Base-by-base conservation (phyloP, 2,329 filamentous ascomycete species). In the Fusarium siculi region DNA sequence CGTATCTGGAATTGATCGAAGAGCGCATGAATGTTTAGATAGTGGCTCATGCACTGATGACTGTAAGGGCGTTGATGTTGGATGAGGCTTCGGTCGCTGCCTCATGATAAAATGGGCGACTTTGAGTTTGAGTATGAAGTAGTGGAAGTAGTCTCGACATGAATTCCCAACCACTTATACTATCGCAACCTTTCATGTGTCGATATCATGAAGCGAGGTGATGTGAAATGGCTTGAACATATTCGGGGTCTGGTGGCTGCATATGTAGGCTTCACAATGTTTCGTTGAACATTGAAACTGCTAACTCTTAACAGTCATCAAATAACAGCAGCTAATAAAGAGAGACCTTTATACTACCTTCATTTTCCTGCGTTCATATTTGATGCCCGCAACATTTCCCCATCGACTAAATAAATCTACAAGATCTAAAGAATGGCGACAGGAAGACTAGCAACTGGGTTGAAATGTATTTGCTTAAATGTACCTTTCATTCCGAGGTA, bases 151-250 rank as follows among this genome's bases (percentile, higher is more conserved):
- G 67, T 37, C 55, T 56, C 50, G 44, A 56, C 50, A 61, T 64
- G 42, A 68, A 74, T 72, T 57, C 40, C 52, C 50, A 68, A 44
- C 23, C 55, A 72, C 46, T 55, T 63, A 47, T 49, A 53, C 43
- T 62, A 44, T 52, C 46, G 23, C 53, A 43, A 5, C 4, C 37
- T 18, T 40, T 21, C n/a, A 43, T 11, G 40, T 28, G 36, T 30
- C 23, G 9, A 10, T 37, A 28, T 16, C 9, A 37, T 37, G 9
- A 30, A 19, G 37, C 34, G 6, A 50, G 25, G 30, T 36, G 39
- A 21, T 32, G 12, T 30, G 25, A 37, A 25, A 23, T 18, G 18
- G 30, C 30, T 16, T 16, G 8, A 5, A 16, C 12, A 46, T 19
- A 25, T 4, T 14, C 34, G 7, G 21, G 25, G 16, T 47, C 19